A percentile compares a stretch with the other conserved stretches of the same genome.
Evolutionary conservation across 2,329 filamentous ascomycete species (phyloP).

Genomic region (Teratosphaeriaceae sp.): DNA sequence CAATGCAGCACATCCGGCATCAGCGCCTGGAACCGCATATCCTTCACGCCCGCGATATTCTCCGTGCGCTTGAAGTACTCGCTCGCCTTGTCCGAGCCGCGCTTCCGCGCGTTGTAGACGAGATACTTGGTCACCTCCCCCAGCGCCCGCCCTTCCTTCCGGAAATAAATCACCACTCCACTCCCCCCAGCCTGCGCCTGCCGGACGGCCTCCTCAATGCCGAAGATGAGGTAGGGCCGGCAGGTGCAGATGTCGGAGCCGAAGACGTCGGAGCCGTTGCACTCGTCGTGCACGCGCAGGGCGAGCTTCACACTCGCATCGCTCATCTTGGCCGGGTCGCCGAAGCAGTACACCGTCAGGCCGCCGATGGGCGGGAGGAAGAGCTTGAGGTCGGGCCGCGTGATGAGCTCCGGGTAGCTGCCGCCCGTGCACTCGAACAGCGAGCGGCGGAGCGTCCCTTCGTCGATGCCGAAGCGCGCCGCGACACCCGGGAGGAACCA

Average conservation of each 20-base stretch:
- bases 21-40: conserved; percentile 95
- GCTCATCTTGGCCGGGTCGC: conserved; percentile 88
- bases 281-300: conserved; percentile 79
- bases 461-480: conserved; percentile 91
- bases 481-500: conserved; percentile 58
- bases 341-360: conserved; percentile 94
- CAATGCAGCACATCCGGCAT: conserved; percentile 94
- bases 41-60: conserved; percentile 93
- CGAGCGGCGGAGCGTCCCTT: conserved; percentile 75
- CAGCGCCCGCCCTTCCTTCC: conserved; percentile 90
- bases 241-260: conserved; percentile 98
- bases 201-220: conserved; percentile 94
- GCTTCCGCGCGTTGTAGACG: conserved; percentile 78
- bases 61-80: conserved; percentile 98
- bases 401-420: conserved; percentile 94
- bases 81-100: conserved; percentile 68
- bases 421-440: conserved; percentile 95
- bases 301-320: conserved; percentile 76
- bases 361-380: conserved; percentile 95
- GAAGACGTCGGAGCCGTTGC: conserved; percentile 96
- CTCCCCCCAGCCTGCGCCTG: conserved; percentile 91
- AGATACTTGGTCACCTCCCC: conserved; percentile 89
- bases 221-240: conserved; percentile 90
- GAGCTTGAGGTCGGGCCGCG: conserved; percentile 85
- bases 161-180: conserved; percentile 96